These are phyloP conservation scores for Paralagenidium karlingii DNA, from an alignment of 352 stramenopile species.

Conservation along the genomic window DNA sequence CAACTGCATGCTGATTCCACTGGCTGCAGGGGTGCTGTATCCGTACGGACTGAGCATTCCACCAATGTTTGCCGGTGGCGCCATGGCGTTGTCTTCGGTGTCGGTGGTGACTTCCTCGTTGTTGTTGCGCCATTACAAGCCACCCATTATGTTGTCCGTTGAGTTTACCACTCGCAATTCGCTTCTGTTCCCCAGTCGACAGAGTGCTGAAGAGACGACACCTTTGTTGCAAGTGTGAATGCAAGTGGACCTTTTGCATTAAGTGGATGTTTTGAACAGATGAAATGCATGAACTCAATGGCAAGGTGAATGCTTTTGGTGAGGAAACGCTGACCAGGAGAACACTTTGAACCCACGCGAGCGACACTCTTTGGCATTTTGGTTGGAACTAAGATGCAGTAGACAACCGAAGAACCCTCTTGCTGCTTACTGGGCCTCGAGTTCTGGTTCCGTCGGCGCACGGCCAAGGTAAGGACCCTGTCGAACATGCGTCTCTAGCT, in stretches of 20 bases:
- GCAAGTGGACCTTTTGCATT: not conserved
- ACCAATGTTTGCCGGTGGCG: slow-evolving; percentile 91
- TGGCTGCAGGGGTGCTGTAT: slow-evolving; percentile 95
- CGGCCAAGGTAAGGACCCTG: slow-evolving; percentile 53
- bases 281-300: not conserved
- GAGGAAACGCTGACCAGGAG: no score
- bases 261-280: not conserved
- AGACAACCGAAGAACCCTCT: no score
- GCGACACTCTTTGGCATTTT: no score
- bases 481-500: slow-evolving; percentile 36
- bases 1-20: slow-evolving; percentile 94
- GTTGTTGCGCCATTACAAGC: slow-evolving; percentile 84
- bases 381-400: no score
- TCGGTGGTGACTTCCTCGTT: slow-evolving; percentile 94
- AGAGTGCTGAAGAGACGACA: not conserved
- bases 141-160: slow-evolving; percentile 27
- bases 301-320: slow-evolving; percentile 1
- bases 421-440: slow-evolving; percentile 44
- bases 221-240: not conserved
- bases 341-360: no score
- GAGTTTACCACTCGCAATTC: not conserved
- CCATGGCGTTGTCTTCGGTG: slow-evolving; percentile 95
- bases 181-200: not conserved
- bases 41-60: slow-evolving; percentile 89
- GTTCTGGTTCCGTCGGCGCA: slow-evolving; percentile 27